These are phyloP conservation scores for Fusarium sp. DNA, from an alignment of 2,329 filamentous ascomycete species.

Conservation along the genomic window DNA sequence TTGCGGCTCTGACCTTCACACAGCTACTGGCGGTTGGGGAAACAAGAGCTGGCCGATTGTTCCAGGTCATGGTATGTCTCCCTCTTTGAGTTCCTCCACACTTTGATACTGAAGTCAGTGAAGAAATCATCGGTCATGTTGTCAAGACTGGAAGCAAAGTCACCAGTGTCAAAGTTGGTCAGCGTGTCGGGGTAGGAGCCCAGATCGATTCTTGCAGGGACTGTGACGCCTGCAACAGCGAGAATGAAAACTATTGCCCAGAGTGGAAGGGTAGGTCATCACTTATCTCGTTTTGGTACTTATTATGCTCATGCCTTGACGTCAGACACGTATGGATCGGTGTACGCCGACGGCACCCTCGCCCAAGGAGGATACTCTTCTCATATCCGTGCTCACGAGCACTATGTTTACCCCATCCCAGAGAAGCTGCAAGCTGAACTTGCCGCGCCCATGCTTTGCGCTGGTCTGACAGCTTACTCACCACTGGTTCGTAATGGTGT, in stretches of 20 bases:
- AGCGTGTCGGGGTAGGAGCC: slow-evolving; percentile 64
- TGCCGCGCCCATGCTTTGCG: slow-evolving; percentile 80
- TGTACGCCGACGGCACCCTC: slow-evolving; percentile 69
- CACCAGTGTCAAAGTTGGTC: slow-evolving; percentile 68
- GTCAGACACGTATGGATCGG: slow-evolving; percentile 68
- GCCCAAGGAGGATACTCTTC: slow-evolving; percentile 73
- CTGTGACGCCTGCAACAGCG: slow-evolving; percentile 59
- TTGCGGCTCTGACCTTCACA: slow-evolving; percentile 73
- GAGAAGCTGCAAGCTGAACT: slow-evolving; percentile 61
- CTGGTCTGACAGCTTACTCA: slow-evolving; percentile 79
- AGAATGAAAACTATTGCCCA: slow-evolving; percentile 72
- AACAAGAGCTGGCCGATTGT: not conserved
- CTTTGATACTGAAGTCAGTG: no score
- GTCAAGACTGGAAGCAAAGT: slow-evolving; percentile 64
- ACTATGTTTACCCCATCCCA: slow-evolving; percentile 71
- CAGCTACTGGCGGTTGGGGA: slow-evolving; percentile 57
- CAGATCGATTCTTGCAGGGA: slow-evolving; percentile 38
- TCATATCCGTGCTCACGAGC: slow-evolving; percentile 62
- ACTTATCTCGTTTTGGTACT: not conserved
- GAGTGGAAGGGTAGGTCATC: slow-evolving; percentile 44
- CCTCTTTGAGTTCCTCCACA: no score
- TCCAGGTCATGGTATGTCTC: not conserved
- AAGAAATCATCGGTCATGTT: slow-evolving; percentile 71
- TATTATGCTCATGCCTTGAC: not conserved
- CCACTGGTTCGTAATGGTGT: slow-evolving; percentile 75